These are phyloP conservation scores for Phlyctochytrium arcticum DNA, from an alignment of 192 early-diverging fungal species.

Conservation along the genomic window DNA sequence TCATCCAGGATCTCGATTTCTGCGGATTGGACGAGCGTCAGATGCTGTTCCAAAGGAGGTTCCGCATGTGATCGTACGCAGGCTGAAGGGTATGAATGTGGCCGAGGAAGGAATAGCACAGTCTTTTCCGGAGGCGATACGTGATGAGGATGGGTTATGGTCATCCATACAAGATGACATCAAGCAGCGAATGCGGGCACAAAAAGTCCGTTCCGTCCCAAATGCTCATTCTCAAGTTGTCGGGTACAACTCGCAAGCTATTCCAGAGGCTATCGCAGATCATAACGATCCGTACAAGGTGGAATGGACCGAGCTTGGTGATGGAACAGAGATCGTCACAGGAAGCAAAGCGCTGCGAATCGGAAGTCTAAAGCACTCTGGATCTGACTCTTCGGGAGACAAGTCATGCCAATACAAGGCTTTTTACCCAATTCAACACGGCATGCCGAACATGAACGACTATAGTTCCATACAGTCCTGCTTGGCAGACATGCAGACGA, in stretches of 20 bases:
- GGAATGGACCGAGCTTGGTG: constrained; percentile 68
- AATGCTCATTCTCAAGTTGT: constrained; percentile 71
- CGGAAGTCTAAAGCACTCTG: background rate
- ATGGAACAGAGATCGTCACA: constrained; percentile 9
- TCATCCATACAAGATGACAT: constrained; percentile 63
- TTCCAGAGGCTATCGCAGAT: constrained; percentile 68
- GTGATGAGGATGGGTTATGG: constrained; percentile 13
- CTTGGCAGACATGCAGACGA: constrained; percentile 71
- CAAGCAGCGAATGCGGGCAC: constrained; percentile 71
- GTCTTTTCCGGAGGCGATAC: constrained; percentile 1
- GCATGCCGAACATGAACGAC: constrained; percentile 71
- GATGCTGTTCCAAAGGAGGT: constrained; percentile 74
- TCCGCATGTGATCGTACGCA: constrained; percentile 77
- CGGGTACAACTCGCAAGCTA: constrained; percentile 65
- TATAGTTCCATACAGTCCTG: constrained; percentile 63
- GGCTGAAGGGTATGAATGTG: too few relatives aligned
- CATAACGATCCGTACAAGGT: constrained; percentile 90
- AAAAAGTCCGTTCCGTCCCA: constrained; percentile 72
- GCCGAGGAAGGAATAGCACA: background rate
- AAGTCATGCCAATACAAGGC: constrained; percentile 14
- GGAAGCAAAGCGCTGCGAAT: constrained; percentile 27
- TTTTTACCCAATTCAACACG: constrained; percentile 75
- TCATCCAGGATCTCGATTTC: constrained; percentile 77
- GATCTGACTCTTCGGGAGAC: background rate
- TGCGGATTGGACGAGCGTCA: constrained; percentile 77